Conservation (phyloP, 1,284 basidiomycete genomes). For the Trichosporon faecale region DNA sequence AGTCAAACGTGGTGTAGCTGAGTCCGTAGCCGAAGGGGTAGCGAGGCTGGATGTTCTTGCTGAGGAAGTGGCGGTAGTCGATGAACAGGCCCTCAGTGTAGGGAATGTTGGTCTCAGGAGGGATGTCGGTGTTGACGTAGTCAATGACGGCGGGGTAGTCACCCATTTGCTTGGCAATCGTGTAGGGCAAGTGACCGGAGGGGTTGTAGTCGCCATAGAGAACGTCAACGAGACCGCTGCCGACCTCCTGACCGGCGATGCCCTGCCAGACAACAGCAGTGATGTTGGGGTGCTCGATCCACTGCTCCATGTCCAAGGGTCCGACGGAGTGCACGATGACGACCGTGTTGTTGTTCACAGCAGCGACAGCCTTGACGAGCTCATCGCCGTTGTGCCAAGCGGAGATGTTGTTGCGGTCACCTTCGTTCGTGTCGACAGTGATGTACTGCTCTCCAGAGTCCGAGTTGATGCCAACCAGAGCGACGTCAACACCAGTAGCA, state of each 20-base stretch:
- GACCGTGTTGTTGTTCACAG: slow-evolving; percentile 64
- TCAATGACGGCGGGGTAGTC: slow-evolving; percentile 62
- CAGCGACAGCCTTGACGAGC: slow-evolving; percentile 50
- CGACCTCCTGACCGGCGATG: slow-evolving; percentile 68
- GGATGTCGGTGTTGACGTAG: slow-evolving; percentile 54
- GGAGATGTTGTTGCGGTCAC: slow-evolving; percentile 73
- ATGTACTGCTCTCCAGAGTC: slow-evolving; percentile 76
- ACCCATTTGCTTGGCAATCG: slow-evolving; percentile 64
- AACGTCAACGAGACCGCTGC: slow-evolving; percentile 68
- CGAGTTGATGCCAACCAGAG: slow-evolving; percentile 64
- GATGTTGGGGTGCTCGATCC: slow-evolving; percentile 64
- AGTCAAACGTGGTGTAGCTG: slow-evolving; percentile 76
- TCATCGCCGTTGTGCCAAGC: slow-evolving; percentile 72
- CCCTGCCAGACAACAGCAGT: slow-evolving; percentile 58
- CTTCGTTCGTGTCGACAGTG: slow-evolving; percentile 61
- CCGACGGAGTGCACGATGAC: slow-evolving; percentile 77
- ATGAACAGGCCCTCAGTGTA: slow-evolving; percentile 70
- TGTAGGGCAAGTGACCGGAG: slow-evolving; percentile 72
- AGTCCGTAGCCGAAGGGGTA: slow-evolving; percentile 80
- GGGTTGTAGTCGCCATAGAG: slow-evolving; percentile 62
- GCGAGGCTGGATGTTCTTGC: slow-evolving; percentile 60
- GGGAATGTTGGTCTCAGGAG: slow-evolving; percentile 56
- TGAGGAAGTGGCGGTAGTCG: slow-evolving; percentile 75
- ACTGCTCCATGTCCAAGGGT: slow-evolving; percentile 66
- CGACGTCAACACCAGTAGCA: slow-evolving; percentile 60